Conservation (phyloP, 306 rosid genomes). For the Castanea sativa region DNA sequence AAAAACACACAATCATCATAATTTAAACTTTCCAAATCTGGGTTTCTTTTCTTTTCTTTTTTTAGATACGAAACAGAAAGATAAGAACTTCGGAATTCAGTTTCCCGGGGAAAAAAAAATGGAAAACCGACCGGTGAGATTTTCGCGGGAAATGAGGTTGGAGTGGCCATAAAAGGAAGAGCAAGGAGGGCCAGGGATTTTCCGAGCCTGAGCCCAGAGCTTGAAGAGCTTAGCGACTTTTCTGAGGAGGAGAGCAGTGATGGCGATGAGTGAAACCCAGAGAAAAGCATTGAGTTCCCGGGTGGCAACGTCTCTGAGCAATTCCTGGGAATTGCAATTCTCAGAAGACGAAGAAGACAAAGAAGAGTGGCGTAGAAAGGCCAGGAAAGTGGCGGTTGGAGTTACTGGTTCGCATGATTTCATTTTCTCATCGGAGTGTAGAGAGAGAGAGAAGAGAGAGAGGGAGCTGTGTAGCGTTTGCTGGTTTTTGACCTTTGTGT, state of each 20-base stretch:
- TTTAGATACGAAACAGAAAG: no score
- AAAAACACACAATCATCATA: background rate
- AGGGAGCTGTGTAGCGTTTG: background rate
- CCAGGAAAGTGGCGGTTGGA: slow-evolving; percentile 24
- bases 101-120: background rate
- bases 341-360: no score
- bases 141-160: slow-evolving; percentile 48
- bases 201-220: slow-evolving; percentile 44
- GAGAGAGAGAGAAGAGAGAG: background rate
- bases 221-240: slow-evolving; percentile 33
- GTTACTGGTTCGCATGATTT: slow-evolving; percentile 26
- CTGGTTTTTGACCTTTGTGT: background rate
- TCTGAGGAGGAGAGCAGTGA: slow-evolving; percentile 44
- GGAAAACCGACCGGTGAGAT: slow-evolving; percentile 41
- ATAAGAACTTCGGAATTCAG: background rate
- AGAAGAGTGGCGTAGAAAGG: slow-evolving; percentile 28
- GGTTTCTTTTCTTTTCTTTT: no score
- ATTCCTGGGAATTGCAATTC: slow-evolving; percentile 6
- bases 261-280: slow-evolving; percentile 50
- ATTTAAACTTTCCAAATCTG: background rate
- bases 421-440: slow-evolving; percentile 46
- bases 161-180: slow-evolving; percentile 57
- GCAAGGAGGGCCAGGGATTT: slow-evolving; percentile 63
- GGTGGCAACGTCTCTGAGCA: slow-evolving; percentile 47
- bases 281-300: slow-evolving; percentile 75